Evolutionary conservation across 108 stramenopile species (phyloP).

Genomic region (Cyclostephanos invisitatus): DNA sequence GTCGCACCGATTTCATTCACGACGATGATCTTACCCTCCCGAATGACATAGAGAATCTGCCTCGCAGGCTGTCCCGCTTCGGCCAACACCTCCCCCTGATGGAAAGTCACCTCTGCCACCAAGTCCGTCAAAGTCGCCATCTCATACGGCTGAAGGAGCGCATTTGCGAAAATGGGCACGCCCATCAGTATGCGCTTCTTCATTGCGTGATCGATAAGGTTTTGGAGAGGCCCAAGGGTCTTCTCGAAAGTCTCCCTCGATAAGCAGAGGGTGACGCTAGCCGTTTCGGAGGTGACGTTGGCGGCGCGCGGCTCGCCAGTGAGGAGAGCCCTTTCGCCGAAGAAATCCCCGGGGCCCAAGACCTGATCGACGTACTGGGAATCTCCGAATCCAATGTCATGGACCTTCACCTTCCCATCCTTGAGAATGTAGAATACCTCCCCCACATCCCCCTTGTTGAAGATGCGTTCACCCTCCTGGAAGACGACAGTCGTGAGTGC

Average conservation of each 20-base stretch:
- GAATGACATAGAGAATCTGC: constrained; percentile 82
- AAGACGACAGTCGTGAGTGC: constrained; percentile 83
- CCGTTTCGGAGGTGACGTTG: constrained; percentile 68
- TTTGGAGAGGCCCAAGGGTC: constrained; percentile 77
- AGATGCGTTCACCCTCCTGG: constrained; percentile 82
- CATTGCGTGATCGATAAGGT: constrained; percentile 78
- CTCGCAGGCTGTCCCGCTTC: constrained; percentile 76
- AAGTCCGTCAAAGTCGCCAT: constrained; percentile 80
- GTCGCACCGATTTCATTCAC: constrained; percentile 76
- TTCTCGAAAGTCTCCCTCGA: constrained; percentile 82
- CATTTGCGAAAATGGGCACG: constrained; percentile 85
- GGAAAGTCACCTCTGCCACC: constrained; percentile 64
- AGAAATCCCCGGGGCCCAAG: constrained; percentile 83
- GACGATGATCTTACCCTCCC: constrained; percentile 65
- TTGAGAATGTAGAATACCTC: constrained; percentile 94
- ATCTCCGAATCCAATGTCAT: constrained; percentile 85
- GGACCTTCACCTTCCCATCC: constrained; percentile 83
- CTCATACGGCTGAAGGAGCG: constrained; percentile 82
- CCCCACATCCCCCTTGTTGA: constrained; percentile 89
- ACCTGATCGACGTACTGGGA: constrained; percentile 72
- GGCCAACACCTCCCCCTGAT: constrained; percentile 67
- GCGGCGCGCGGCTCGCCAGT: constrained; percentile 94
- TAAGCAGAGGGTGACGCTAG: constrained; percentile 73
- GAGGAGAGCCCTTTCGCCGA: constrained; percentile 96
- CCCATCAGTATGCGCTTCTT: constrained; percentile 84